Percentiles rank a stretch among this genome's conserved stretches.
phyloP scores from a whole-genome alignment of 2,329 filamentous ascomycete species.

The Fusarium keratoplasticum region DNA sequence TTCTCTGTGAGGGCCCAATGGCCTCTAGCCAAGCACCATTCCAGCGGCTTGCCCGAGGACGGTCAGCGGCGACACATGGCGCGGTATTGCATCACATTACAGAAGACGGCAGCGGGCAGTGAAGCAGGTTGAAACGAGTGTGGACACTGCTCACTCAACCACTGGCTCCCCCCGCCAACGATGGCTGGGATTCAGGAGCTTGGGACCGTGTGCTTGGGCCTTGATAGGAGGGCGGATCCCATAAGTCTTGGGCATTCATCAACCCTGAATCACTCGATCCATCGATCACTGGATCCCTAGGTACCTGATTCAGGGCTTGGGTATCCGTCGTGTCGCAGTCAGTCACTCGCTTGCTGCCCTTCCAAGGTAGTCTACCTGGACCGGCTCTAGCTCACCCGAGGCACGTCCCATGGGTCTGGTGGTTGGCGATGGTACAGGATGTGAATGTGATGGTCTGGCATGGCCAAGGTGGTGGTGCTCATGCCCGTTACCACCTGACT shows the following conservation, averaged over 20 bases:
- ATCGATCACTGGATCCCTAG: constrained; percentile 36
- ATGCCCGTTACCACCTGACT: constrained; percentile 38
- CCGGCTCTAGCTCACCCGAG: neutral
- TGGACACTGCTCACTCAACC: constrained; percentile 35
- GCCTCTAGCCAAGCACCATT: constrained; percentile 22
- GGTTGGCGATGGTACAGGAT: constrained; percentile 21
- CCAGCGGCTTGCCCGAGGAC: constrained; percentile 10
- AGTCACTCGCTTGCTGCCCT: constrained; percentile 25
- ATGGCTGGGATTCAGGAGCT: constrained; percentile 15
- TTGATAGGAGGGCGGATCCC: constrained; percentile 36
- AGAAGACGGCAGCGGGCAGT: constrained; percentile 17
- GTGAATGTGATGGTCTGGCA: constrained; percentile 37
- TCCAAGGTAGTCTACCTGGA: constrained; percentile 7
- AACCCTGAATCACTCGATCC: constrained; percentile 36
- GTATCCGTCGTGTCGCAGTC: neutral
- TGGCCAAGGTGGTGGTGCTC: constrained; percentile 25
- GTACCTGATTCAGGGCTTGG: constrained; percentile 33
- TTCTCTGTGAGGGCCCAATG: neutral
- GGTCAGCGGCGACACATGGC: constrained; percentile 23
- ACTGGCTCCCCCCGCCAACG: constrained; percentile 17
- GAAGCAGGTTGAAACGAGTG: constrained; percentile 41
- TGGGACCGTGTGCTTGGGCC: constrained; percentile 32
- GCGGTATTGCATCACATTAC: constrained; percentile 35
- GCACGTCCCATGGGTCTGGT: constrained; percentile 20
- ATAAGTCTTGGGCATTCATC: constrained; percentile 40